These are phyloP conservation scores for Sordariomycetes sp. DNA, from an alignment of 2,329 filamentous ascomycete genomes.

Conservation along the genomic window DNA sequence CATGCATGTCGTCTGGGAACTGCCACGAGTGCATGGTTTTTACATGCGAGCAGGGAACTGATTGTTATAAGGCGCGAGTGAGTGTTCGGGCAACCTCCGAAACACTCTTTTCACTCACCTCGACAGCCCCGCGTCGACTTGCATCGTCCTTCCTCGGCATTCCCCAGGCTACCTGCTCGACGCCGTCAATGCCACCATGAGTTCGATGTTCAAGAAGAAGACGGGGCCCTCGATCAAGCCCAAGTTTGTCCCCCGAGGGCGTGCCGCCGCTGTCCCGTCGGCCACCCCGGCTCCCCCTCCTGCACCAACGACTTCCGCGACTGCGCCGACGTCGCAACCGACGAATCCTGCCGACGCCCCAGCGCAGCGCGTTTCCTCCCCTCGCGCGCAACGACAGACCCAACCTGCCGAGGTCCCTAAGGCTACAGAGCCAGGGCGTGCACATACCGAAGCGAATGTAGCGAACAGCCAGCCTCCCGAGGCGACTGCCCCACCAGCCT, in stretches of 20 bases:
- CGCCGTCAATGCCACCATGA: slow-evolving; percentile 31
- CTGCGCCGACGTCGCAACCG: slow-evolving; percentile 3
- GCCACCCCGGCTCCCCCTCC: slow-evolving; percentile 2
- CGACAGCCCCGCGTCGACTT: neutral
- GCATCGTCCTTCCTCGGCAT: neutral
- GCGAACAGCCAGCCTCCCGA: neutral
- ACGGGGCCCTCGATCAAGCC: slow-evolving; percentile 54
- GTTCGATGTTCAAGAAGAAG: slow-evolving; percentile 56
- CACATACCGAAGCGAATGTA: neutral
- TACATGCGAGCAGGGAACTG: too few relatives aligned
- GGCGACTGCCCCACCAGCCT: neutral
- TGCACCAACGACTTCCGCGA: neutral
- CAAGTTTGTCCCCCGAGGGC: slow-evolving; percentile 46
- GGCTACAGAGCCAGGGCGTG: neutral
- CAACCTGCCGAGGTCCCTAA: neutral
- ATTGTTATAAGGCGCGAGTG: too few relatives aligned
- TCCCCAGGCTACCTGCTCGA: neutral
- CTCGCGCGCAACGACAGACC: neutral
- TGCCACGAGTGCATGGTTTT: too few relatives aligned
- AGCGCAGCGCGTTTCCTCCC: neutral
- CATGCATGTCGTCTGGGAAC: neutral
- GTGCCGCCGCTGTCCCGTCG: slow-evolving; percentile 25
- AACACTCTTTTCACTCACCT: too few relatives aligned
- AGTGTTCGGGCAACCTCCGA: too few relatives aligned
- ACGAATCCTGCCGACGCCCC: neutral